A percentile compares a stretch with the other conserved stretches of the same genome.
These are phyloP conservation scores for Starmerella vaccinii DNA, from an alignment of 805 yeast genomes.

Conservation along the genomic window DNA sequence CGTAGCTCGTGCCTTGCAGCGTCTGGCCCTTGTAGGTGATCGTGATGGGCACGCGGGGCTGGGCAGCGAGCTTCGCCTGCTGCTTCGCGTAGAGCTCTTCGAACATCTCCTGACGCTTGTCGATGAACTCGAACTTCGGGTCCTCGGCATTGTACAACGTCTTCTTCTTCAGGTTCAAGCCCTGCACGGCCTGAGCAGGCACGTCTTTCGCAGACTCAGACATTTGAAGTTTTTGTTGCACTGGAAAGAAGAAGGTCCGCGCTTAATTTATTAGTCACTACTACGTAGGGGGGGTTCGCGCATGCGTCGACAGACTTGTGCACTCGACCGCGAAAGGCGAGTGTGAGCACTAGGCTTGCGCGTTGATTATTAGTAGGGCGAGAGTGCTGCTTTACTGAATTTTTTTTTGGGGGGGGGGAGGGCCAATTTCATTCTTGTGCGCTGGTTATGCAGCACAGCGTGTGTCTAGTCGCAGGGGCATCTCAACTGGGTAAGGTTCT, in stretches of 20 bases:
- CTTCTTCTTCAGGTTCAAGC: constrained; percentile 17
- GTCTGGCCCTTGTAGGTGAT: constrained; percentile 78
- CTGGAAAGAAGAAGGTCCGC: neutral
- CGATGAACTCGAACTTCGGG: constrained; percentile 79
- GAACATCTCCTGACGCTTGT: constrained; percentile 65
- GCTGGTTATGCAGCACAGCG: no score
- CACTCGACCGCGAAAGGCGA: no score
- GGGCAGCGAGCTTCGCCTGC: constrained; percentile 58
- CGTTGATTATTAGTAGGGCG: no score
- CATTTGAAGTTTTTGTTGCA: constrained; percentile 1
- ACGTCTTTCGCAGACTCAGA: constrained; percentile 8
- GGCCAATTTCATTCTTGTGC: no score
- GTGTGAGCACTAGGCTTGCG: no score
- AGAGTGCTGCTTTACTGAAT: no score
- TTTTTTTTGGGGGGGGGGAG: no score
- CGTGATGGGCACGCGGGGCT: constrained; percentile 54
- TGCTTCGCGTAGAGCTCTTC: constrained; percentile 69
- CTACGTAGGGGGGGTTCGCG: no score
- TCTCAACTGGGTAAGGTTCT: no score
- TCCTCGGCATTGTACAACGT: constrained; percentile 31
- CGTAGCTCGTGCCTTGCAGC: constrained; percentile 74
- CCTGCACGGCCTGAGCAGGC: constrained; percentile 15
- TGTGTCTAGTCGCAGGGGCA: no score
- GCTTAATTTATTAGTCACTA: constrained; percentile 2
- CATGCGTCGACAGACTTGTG: no score